Conservation (phyloP, 345 rosid genomes). For the Salix viminalis region DNA sequence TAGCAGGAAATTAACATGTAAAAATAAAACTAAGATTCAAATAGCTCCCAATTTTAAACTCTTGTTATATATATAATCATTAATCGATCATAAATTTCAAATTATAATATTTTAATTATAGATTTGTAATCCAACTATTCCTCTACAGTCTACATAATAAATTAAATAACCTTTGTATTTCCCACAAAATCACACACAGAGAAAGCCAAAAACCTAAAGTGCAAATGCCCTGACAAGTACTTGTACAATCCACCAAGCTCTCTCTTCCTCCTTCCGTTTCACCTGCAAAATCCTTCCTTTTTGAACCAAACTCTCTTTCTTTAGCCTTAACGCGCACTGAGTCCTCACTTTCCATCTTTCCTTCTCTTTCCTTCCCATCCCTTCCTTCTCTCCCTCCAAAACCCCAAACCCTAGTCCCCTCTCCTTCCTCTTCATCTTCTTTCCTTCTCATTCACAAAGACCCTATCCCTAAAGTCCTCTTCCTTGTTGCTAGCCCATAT, state of each 20-base stretch:
- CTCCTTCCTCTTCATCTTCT: slow-evolving; percentile 34
- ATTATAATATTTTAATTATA: too few species aligned
- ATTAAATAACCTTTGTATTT: neutral
- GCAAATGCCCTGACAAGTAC: slow-evolving; percentile 13
- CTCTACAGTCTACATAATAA: too few species aligned
- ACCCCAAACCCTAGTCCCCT: slow-evolving; percentile 23
- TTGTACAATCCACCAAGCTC: slow-evolving; percentile 49
- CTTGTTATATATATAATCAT: too few species aligned
- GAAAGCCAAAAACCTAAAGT: neutral
- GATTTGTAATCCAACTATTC: too few species aligned
- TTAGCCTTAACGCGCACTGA: slow-evolving; percentile 63
- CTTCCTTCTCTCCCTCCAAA: slow-evolving; percentile 40
- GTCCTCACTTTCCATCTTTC: slow-evolving; percentile 61
- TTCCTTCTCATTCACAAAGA: slow-evolving; percentile 12
- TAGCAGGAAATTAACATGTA: too few species aligned
- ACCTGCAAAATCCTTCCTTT: slow-evolving; percentile 42
- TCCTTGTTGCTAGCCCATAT: slow-evolving; percentile 51
- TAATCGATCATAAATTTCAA: too few species aligned
- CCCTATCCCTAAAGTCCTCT: slow-evolving; percentile 36
- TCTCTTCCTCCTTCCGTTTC: slow-evolving; percentile 37
- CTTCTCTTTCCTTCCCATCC: slow-evolving; percentile 38
- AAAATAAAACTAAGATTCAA: too few species aligned
- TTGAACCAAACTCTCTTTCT: slow-evolving; percentile 62
- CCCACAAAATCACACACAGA: neutral
- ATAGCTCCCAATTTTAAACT: too few species aligned